phyloP scores from a whole-genome alignment of 2,329 filamentous ascomycete species.

The Microcyclospora pomicola region DNA sequence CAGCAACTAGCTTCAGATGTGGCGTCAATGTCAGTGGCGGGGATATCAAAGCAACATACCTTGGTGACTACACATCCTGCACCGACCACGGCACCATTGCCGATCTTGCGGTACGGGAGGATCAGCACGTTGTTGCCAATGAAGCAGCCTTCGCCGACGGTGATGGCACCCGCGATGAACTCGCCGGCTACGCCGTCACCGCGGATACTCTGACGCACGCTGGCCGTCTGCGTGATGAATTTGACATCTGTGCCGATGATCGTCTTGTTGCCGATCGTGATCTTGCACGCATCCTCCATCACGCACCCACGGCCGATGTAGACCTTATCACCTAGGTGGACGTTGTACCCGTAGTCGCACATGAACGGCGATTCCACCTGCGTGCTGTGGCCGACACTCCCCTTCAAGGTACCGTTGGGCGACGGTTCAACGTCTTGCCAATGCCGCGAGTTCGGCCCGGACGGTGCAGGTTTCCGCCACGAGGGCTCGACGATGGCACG shows the following conservation, averaged over 20 bases:
- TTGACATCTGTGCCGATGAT: slow-evolving; percentile 67
- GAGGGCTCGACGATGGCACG: slow-evolving; percentile 55
- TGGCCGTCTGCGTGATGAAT: slow-evolving; percentile 63
- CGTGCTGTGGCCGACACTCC: slow-evolving; percentile 58
- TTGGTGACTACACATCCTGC: slow-evolving; percentile 42
- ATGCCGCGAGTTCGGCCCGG: too few relatives aligned
- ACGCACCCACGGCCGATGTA: slow-evolving; percentile 71
- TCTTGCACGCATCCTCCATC: slow-evolving; percentile 72
- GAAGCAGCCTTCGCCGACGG: slow-evolving; percentile 60
- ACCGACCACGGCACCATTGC: slow-evolving; percentile 39
- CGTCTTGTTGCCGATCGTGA: slow-evolving; percentile 65
- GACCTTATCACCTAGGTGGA: slow-evolving; percentile 73
- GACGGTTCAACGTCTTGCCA: too few relatives aligned
- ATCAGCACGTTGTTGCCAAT: slow-evolving; percentile 51
- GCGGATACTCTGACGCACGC: slow-evolving; percentile 54
- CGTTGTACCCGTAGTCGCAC: slow-evolving; percentile 94
- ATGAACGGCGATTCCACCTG: slow-evolving; percentile 77
- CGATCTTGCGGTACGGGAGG: slow-evolving; percentile 41
- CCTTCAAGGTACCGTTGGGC: slow-evolving; percentile 17
- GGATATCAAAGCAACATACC: slow-evolving; percentile 26
- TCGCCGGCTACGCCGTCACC: slow-evolving; percentile 27
- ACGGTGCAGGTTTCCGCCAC: slow-evolving; percentile 23
- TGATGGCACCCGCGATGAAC: slow-evolving; percentile 40
- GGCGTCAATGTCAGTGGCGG: background rate
- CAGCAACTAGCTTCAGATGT: background rate